Percentiles rank a stretch among this genome's conserved stretches.
phyloP scores from a whole-genome alignment of 225 moss, liverwort and hornwort species.

The Pseudisothecium myosuroides region DNA sequence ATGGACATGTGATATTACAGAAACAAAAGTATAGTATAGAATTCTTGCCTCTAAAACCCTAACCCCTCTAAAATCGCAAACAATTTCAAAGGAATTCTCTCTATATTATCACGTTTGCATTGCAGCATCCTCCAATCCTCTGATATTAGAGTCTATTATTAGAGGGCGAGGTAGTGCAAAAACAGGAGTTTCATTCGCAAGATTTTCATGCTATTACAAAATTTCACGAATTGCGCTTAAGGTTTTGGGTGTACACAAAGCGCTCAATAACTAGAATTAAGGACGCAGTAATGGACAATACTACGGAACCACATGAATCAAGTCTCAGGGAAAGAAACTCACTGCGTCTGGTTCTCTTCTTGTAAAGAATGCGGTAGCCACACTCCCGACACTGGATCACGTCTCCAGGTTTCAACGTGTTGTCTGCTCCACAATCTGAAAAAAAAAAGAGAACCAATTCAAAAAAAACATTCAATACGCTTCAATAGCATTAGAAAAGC shows the following conservation, averaged over 20 bases:
- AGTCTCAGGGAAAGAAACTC: background rate
- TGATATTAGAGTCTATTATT: background rate
- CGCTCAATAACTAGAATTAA: background rate
- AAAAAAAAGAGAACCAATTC: background rate
- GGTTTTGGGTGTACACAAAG: background rate
- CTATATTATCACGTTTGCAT: background rate
- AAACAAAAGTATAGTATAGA: background rate
- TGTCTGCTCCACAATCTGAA: conserved; percentile 67
- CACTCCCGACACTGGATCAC: conserved; percentile 84
- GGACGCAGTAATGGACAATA: background rate
- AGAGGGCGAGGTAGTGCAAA: background rate
- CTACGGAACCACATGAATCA: background rate
- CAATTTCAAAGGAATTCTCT: background rate
- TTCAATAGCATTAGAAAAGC: background rate
- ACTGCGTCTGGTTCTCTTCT: conserved; percentile 65
- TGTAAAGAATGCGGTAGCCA: conserved; percentile 70
- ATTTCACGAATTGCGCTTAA: background rate
- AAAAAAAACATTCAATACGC: background rate
- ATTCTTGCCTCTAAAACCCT: background rate
- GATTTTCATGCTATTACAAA: background rate
- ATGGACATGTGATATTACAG: background rate
- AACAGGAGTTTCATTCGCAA: background rate
- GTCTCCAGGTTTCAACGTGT: conserved; percentile 68
- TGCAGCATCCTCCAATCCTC: background rate
- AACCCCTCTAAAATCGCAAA: background rate